Conservation (phyloP, 495 filamentous ascomycete species). For the Penicillium roqueforti region DNA sequence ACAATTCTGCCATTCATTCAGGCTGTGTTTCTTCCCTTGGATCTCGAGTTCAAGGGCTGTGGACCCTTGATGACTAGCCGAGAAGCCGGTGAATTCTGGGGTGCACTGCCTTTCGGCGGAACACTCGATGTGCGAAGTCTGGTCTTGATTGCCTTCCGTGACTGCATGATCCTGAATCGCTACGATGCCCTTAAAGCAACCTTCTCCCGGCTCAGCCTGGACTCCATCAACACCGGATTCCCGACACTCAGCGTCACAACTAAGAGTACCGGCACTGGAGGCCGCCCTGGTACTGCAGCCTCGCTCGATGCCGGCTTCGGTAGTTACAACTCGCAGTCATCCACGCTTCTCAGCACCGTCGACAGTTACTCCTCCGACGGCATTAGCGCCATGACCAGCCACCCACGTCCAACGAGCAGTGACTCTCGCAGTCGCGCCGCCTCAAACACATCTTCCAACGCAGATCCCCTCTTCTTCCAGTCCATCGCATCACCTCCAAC, state of each 20-base stretch:
- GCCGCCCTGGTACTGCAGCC: slow-evolving; percentile 64
- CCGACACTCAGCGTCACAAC: slow-evolving; percentile 44
- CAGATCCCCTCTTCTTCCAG: slow-evolving; percentile 45
- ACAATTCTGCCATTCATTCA: slow-evolving; percentile 91
- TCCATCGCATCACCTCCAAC: slow-evolving; percentile 49
- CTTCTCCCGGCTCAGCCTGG: slow-evolving; percentile 85
- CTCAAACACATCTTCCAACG: slow-evolving; percentile 74
- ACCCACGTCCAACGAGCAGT: slow-evolving; percentile 42
- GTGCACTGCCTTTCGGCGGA: slow-evolving; percentile 48
- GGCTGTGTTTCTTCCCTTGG: slow-evolving; percentile 89
- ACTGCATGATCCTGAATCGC: slow-evolving; percentile 78
- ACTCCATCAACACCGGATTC: slow-evolving; percentile 64
- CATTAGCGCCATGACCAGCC: slow-evolving; percentile 39
- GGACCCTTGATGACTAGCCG: slow-evolving; percentile 70
- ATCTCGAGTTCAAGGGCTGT: slow-evolving; percentile 85
- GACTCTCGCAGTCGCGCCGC: slow-evolving; percentile 65
- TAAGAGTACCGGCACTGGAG: slow-evolving; percentile 43
- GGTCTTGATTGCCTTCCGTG: slow-evolving; percentile 84
- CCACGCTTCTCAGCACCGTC: slow-evolving; percentile 58
- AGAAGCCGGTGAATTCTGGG: slow-evolving; percentile 88
- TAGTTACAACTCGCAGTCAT: slow-evolving; percentile 71
- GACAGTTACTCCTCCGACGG: slow-evolving; percentile 49
- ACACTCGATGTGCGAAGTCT: slow-evolving; percentile 82
- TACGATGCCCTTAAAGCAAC: slow-evolving; percentile 82
- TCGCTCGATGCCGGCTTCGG: slow-evolving; percentile 65